Evolutionary conservation across 2,329 filamentous ascomycete genomes (phyloP).

Genomic region (Epichloe baconii): DNA sequence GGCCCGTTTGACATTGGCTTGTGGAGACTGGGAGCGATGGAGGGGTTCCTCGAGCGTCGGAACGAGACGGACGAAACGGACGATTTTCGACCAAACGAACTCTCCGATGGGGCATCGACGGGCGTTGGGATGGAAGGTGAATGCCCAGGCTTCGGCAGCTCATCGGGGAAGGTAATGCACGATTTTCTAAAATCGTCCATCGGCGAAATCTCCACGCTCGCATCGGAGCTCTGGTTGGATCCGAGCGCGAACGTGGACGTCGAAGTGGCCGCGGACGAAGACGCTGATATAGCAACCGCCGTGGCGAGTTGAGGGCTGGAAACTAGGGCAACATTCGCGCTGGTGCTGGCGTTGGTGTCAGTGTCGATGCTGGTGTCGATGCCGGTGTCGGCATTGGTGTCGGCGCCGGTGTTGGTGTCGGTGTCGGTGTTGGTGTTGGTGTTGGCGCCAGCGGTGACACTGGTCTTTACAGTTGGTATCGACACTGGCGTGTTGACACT

Average conservation of each 20-base stretch:
- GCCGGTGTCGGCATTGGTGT: background rate
- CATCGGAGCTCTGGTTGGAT: conserved; percentile 13
- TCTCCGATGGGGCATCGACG: conserved; percentile 3
- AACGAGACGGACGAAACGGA: conserved; percentile 5
- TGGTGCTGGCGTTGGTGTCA: background rate
- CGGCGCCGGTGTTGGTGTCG: background rate
- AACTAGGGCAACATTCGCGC: background rate
- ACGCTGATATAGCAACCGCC: background rate
- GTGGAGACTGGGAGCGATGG: background rate
- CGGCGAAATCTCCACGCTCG: conserved; percentile 10
- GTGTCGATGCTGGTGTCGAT: background rate
- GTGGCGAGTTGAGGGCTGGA: background rate
- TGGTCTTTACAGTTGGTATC: too few species aligned
- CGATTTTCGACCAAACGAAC: conserved; percentile 6
- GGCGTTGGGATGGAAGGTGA: conserved; percentile 5
- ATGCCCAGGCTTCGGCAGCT: conserved; percentile 17
- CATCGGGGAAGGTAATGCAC: conserved; percentile 22
- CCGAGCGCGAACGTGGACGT: background rate
- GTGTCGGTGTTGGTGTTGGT: background rate
- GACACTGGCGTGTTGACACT: too few species aligned
- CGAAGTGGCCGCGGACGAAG: background rate
- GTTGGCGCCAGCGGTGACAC: background rate
- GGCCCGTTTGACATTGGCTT: background rate
- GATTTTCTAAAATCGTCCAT: conserved; percentile 19
- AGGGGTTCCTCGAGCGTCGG: conserved; percentile 2